Percentiles rank a stretch among this genome's conserved stretches.
Evolutionary conservation across 2,329 filamentous ascomycete species (phyloP).

Genomic region (Alternaria conjuncta): DNA sequence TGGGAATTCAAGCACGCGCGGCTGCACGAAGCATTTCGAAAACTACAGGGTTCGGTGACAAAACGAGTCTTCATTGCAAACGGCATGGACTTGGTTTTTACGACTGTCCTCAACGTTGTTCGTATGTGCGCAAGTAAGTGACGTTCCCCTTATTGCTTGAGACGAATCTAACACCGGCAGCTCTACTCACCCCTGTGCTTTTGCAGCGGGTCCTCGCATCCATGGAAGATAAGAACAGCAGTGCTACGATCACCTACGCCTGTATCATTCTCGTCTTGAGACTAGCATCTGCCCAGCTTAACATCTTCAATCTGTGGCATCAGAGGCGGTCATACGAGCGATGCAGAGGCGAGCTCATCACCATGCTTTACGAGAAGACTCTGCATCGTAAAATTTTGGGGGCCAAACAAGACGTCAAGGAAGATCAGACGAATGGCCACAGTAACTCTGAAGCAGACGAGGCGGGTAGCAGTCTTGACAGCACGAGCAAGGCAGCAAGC

Average conservation of each 20-base stretch:
- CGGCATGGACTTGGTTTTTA: conserved; percentile 76
- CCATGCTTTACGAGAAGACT: conserved; percentile 82
- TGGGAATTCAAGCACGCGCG: conserved; percentile 82
- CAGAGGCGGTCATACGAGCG: conserved; percentile 83
- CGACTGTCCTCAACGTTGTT: conserved; percentile 68
- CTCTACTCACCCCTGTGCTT: conserved; percentile 66
- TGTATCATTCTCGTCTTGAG: conserved; percentile 66
- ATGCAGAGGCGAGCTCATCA: conserved; percentile 83
- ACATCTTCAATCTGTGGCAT: conserved; percentile 78
- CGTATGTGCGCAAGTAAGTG: conserved; percentile 63
- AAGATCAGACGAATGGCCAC: conserved; percentile 30
- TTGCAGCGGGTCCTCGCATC: conserved; percentile 74
- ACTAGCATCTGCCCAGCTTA: conserved; percentile 67
- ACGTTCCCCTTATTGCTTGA: background rate
- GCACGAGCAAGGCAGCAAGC: conserved; percentile 1
- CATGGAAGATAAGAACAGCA: conserved; percentile 63
- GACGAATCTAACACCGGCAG: conserved; percentile 17
- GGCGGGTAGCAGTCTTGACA: conserved; percentile 12
- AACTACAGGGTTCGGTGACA: conserved; percentile 75
- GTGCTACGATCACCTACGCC: conserved; percentile 70
- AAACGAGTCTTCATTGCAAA: conserved; percentile 75
- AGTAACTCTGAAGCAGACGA: conserved; percentile 19
- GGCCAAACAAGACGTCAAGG: conserved; percentile 38
- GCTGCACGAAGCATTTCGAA: conserved; percentile 76
- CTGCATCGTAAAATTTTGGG: conserved; percentile 65